Evolutionary conservation across 2,329 filamentous ascomycete genomes (phyloP), one percentile per base, ranked within the genome.

Genomic region (Claviceps spartinae): DNA sequence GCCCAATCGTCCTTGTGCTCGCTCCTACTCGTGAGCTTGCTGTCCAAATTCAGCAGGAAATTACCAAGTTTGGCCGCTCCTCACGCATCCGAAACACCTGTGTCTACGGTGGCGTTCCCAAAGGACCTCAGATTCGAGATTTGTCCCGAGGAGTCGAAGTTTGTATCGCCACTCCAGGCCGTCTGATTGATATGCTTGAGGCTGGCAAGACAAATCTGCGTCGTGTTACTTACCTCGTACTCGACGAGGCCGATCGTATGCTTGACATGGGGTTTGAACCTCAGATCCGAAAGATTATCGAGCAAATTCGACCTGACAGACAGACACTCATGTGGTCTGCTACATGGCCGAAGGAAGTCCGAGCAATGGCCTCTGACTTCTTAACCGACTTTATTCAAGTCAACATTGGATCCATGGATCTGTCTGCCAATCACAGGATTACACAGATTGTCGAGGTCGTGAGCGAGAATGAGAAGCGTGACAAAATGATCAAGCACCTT

Each of bases 241-340:
- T 98, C 58, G 93, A 98, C 64, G 93, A 98, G 76, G 93, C 93
- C 68, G 93, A 98, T 74, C 91, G 93, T 66, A 98, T 98, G 93
- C 79, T 98, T 68, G 93, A 98, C 75, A 98, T 98, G 93, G 93
- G 93, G 82, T 97, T 98, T 73, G 93, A 98, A 75, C 93, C 93
- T 60, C 93, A 97, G 71, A 97, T 98, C 64, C 88, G 93, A 76
- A 97, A 97, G 77, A 97, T 98, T 60, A 90, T 98, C 61, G 80
- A 86, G 57, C 93, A 98, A 74, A 97, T 97, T 71, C 88, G 93
- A 61, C 93, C 93, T 51, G 93, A 98, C 69, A 85, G 93, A 78
- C 93, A 98, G 72, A 98, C 93, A 57, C 93, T 93, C 77, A 95
- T 98, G 89, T 98, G 91, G 88, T 98, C 93, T 55, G 93, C 93